Conservation (phyloP, 2,329 filamentous ascomycete species). For the Colletotrichum acutatum region DNA sequence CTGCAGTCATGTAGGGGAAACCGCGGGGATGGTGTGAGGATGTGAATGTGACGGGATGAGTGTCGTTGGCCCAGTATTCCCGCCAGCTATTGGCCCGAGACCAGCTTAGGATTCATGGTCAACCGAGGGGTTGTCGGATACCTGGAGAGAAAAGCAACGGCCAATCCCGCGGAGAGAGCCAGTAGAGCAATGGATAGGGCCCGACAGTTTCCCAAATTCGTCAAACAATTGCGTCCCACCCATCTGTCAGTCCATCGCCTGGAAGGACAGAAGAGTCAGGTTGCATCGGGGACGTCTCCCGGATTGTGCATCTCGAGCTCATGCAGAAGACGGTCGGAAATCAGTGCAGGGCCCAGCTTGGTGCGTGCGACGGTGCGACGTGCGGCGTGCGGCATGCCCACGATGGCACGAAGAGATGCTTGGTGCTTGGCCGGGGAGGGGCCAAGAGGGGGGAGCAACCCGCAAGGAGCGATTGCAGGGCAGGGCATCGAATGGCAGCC, state of each 20-base stretch:
- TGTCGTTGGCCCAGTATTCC: constrained; percentile 11
- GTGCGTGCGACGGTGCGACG: not conserved
- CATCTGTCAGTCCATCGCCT: not conserved
- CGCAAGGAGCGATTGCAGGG: constrained; percentile 13
- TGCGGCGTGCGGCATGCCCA: not conserved
- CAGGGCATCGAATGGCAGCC: constrained; percentile 33
- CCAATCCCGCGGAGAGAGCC: constrained; percentile 3
- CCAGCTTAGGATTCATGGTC: not conserved
- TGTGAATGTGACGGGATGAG: not conserved
- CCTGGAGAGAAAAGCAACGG: not conserved
- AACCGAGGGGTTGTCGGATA: not conserved
- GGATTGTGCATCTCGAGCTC: constrained; percentile 7
- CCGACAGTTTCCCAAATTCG: constrained; percentile 9
- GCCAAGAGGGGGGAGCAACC: not conserved
- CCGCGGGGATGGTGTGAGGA: not conserved
- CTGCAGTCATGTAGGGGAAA: constrained; percentile 1
- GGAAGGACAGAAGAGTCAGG: not conserved
- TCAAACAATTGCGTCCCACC: not conserved
- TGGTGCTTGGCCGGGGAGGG: constrained; percentile 5
- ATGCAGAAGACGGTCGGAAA: constrained; percentile 7
- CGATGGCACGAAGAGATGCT: not conserved
- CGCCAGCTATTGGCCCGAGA: constrained; percentile 14
- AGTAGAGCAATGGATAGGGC: not conserved
- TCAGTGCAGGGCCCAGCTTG: constrained; percentile 2
- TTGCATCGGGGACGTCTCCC: constrained; percentile 26